Base-by-base conservation (phyloP, 2,329 filamentous ascomycete species). In the Karstenula rhodostoma region DNA sequence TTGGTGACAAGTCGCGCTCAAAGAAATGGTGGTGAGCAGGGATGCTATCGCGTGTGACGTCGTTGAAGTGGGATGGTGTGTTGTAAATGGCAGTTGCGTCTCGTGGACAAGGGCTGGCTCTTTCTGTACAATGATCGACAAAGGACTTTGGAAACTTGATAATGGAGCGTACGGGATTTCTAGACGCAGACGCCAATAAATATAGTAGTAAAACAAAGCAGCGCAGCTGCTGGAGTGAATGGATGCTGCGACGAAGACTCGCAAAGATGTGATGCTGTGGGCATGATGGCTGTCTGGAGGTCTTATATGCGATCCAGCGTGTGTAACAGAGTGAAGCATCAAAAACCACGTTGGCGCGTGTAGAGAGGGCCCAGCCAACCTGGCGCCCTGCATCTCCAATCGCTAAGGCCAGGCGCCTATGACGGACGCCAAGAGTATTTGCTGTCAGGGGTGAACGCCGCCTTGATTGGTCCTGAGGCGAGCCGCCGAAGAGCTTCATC, bases 361-460 rank as follows among this genome's bases (percentile, higher is more conserved):
- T 57, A 51, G 10, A 40, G 25, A 35, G 37, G 57, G 59, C 46
- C 52, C 60, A 68, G 58, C 59, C 57, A 67, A 61, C 63, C 67
- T 73, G 67, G 65, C 63, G 59, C 57, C 57, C 52, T 50, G 29
- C 63, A 49, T 63, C 54, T 60, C 59, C 56, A 65, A 61, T 63
- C 60, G 57, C 68, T 73, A 71, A 43, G 62, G 72, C 12, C 67
- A 63, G 63, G 69, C 68, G 70, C 72, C 68, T 70, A 70, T 68
- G 65, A 67, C 68, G 63, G 64, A 58, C 51, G 59, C 48, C 52
- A 67, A 61, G 63, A 51, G 40, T 62, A 40, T 42, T 33, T 25
- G 17, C 40, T 29, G 43, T 25, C 65, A 56, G 53, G 64, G 66
- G 65, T 54, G 27, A 33, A 29, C 27, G 10, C 27, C 9, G 7